Conservation (phyloP, 148 eudicot species). For the Heliosperma pusillum region DNA sequence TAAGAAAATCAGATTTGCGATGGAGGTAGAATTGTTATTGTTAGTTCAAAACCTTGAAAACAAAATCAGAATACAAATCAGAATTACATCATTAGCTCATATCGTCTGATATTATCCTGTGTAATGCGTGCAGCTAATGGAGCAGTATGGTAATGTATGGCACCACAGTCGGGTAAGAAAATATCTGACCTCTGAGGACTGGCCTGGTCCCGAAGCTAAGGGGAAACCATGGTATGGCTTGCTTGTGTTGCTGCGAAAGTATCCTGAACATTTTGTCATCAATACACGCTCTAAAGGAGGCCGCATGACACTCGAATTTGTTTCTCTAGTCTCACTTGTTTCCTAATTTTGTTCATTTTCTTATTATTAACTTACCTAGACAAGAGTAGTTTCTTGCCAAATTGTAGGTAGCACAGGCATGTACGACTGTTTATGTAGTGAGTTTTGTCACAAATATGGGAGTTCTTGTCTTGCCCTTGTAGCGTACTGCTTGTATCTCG, state of each 20-base stretch:
- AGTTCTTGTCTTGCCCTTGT: neutral
- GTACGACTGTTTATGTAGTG: neutral
- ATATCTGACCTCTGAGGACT: slow-evolving; percentile 82
- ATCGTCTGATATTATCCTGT: slow-evolving; percentile 8
- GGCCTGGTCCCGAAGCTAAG: slow-evolving; percentile 59
- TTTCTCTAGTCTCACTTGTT: slow-evolving; percentile 88
- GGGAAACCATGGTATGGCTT: slow-evolving; percentile 93
- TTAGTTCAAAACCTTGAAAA: neutral
- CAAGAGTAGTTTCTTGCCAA: slow-evolving; percentile 9
- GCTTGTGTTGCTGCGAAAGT: slow-evolving; percentile 81
- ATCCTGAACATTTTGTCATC: slow-evolving; percentile 93
- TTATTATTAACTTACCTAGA: slow-evolving; percentile 7
- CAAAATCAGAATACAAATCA: too few relatives aligned
- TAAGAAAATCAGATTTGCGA: too few relatives aligned
- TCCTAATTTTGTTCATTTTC: slow-evolving; percentile 41
- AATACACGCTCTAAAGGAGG: slow-evolving; percentile 85
- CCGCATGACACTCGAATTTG: slow-evolving; percentile 70
- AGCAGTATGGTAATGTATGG: slow-evolving; percentile 67
- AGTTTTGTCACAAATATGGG: neutral
- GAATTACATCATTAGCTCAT: neutral
- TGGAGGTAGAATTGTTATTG: neutral
- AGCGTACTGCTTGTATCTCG: neutral
- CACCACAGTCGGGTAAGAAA: slow-evolving; percentile 84
- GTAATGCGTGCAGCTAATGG: slow-evolving; percentile 57
- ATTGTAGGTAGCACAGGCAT: neutral